Percentiles rank a stretch among this genome's conserved stretches.
These are phyloP conservation scores for Beauveria scarabaeidicola DNA, from an alignment of 2,329 filamentous ascomycete genomes.

Conservation along the genomic window DNA sequence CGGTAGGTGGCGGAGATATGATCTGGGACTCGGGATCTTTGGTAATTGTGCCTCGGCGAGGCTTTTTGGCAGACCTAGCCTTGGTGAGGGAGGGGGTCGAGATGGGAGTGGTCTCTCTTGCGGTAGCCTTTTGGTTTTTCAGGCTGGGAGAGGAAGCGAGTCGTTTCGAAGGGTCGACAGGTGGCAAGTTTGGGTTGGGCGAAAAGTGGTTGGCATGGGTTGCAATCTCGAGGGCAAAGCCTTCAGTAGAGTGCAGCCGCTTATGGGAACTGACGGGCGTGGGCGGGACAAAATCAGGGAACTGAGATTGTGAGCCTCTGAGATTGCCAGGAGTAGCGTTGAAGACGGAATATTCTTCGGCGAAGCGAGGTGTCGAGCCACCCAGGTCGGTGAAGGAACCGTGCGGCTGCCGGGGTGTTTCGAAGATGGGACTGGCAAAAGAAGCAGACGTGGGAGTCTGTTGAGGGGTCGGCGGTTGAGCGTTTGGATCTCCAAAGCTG, in stretches of 20 bases:
- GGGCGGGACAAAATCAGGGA: constrained; percentile 36
- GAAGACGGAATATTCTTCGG: constrained; percentile 58
- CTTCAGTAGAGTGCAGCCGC: constrained; percentile 42
- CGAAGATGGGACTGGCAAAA: constrained; percentile 47
- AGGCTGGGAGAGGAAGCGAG: constrained; percentile 50
- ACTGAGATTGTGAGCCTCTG: constrained; percentile 34
- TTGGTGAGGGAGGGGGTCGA: constrained; percentile 22
- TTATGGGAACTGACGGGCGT: constrained; percentile 34
- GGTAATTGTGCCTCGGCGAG: constrained; percentile 31
- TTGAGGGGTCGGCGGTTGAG: constrained; percentile 50
- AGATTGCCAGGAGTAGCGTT: constrained; percentile 55
- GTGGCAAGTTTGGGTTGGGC: constrained; percentile 44
- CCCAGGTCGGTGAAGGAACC: constrained; percentile 40
- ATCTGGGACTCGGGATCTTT: constrained; percentile 38
- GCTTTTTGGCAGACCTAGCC: constrained; percentile 34
- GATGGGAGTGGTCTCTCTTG: constrained; percentile 20
- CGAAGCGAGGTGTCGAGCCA: constrained; percentile 53
- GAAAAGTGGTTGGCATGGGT: constrained; percentile 57
- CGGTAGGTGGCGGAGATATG: constrained; percentile 51
- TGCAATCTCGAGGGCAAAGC: constrained; percentile 41
- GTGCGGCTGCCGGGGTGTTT: constrained; percentile 44
- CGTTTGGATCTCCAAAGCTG: constrained; percentile 57
- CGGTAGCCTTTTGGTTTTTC: constrained; percentile 24
- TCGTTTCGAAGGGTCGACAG: constrained; percentile 50
- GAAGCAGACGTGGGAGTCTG: constrained; percentile 46